Conservation (phyloP, 2,329 filamentous ascomycete genomes). For the Fusarium anguioides region DNA sequence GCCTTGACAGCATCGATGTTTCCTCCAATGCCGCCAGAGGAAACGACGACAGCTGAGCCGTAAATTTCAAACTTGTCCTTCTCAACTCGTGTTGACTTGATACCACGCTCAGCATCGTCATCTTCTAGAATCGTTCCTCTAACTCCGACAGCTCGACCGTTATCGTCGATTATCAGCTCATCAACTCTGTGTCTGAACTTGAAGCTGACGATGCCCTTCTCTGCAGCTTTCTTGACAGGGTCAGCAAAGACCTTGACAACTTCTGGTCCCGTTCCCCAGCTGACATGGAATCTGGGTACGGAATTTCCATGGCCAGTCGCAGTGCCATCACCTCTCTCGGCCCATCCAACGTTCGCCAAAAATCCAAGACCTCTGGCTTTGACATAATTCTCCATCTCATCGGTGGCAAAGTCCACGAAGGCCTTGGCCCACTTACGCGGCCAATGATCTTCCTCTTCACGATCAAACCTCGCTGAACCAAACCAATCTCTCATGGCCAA, state of each 20-base stretch:
- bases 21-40: slow-evolving; percentile 70
- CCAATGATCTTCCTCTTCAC: slow-evolving; percentile 66
- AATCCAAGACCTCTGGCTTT: slow-evolving; percentile 65
- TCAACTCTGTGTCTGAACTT: slow-evolving; percentile 68
- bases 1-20: slow-evolving; percentile 70
- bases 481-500: slow-evolving; percentile 71
- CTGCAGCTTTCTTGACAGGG: slow-evolving; percentile 64
- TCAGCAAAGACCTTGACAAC: slow-evolving; percentile 68
- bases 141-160: slow-evolving; percentile 64
- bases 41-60: slow-evolving; percentile 64
- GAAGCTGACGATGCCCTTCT: slow-evolving; percentile 65
- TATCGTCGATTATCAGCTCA: slow-evolving; percentile 64
- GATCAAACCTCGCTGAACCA: slow-evolving; percentile 67
- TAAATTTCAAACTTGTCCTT: slow-evolving; percentile 64
- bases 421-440: slow-evolving; percentile 71
- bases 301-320: slow-evolving; percentile 71
- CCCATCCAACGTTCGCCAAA: slow-evolving; percentile 67
- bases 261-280: slow-evolving; percentile 71
- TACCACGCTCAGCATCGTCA: slow-evolving; percentile 62
- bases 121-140: slow-evolving; percentile 63
- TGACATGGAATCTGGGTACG: slow-evolving; percentile 71
- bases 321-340: slow-evolving; percentile 66
- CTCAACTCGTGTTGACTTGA: slow-evolving; percentile 60
- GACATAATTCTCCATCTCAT: slow-evolving; percentile 69
- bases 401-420: slow-evolving; percentile 70